Evolutionary conservation across 108 stramenopile species (phyloP).

Genomic region (Aurantiochytrium sp.): DNA sequence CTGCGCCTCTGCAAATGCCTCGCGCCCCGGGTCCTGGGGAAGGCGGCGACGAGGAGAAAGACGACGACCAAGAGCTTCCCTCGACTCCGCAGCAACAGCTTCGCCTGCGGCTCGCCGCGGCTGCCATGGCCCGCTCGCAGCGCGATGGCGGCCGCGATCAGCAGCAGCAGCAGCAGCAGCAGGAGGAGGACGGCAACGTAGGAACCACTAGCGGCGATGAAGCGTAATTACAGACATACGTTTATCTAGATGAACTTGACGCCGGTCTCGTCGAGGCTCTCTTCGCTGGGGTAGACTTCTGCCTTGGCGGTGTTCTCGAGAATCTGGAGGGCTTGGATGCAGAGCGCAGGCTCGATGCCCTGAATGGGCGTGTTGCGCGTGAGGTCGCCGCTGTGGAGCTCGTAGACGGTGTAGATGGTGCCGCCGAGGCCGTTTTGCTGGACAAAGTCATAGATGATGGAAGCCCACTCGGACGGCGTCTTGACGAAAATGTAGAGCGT

Average conservation of each 20-base stretch:
- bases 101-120: background rate
- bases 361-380: background rate
- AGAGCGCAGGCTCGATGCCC: background rate
- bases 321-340: background rate
- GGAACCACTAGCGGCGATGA: too few species aligned
- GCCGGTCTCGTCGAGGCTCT: slow-evolving; percentile 17
- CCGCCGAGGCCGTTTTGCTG: background rate
- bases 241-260: slow-evolving; percentile 21
- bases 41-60: too few species aligned
- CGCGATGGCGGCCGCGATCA: too few species aligned
- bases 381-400: slow-evolving; percentile 18
- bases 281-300: background rate
- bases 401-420: slow-evolving; percentile 20
- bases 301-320: background rate
- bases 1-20: too few species aligned
- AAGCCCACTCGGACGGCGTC: slow-evolving; percentile 11
- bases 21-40: too few species aligned
- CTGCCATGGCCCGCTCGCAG: background rate
- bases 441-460: background rate
- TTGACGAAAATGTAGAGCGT: background rate
- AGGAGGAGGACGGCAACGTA: too few species aligned
- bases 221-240: too few species aligned
- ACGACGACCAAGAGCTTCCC: too few species aligned
- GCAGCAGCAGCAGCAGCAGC: too few species aligned
- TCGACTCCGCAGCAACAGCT: background rate